These are phyloP conservation scores for Cladophialophora bantiana DNA, from an alignment of 2,329 filamentous ascomycete species.

Conservation along the genomic window DNA sequence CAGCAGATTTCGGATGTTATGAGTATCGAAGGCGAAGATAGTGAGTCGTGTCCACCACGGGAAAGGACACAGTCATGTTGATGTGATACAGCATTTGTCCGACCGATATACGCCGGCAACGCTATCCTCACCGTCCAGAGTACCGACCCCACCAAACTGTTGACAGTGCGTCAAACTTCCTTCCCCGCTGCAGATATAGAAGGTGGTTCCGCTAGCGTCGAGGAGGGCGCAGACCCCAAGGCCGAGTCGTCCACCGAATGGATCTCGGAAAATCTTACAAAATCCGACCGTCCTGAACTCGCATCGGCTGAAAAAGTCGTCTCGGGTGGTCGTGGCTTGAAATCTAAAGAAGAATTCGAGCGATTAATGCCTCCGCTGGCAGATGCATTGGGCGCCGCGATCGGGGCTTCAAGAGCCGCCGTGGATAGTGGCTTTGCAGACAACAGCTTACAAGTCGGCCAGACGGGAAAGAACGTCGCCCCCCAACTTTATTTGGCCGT, in stretches of 20 bases:
- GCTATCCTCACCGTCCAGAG: constrained; percentile 96
- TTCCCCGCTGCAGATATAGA: constrained; percentile 76
- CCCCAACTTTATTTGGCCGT: constrained; percentile 94
- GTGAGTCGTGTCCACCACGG: constrained; percentile 51
- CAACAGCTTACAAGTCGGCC: constrained; percentile 96
- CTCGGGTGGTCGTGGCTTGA: constrained; percentile 90
- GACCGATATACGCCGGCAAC: constrained; percentile 97
- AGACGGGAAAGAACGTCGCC: constrained; percentile 98
- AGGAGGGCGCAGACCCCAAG: constrained; percentile 86
- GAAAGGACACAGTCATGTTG: constrained; percentile 1
- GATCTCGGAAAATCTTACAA: constrained; percentile 91
- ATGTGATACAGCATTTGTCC: constrained; percentile 73
- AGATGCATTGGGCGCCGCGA: constrained; percentile 90
- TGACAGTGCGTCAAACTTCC: constrained; percentile 92
- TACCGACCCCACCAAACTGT: constrained; percentile 80
- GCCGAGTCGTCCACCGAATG: constrained; percentile 77
- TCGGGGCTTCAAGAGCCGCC: constrained; percentile 91
- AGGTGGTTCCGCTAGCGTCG: constrained; percentile 76
- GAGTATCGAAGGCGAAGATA: constrained; percentile 84
- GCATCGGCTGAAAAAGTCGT: constrained; percentile 89
- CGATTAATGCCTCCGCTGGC: constrained; percentile 89
- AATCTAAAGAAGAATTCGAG: constrained; percentile 98
- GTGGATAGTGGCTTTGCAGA: constrained; percentile 98
- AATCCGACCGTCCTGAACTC: constrained; percentile 92
- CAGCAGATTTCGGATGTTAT: constrained; percentile 96